Conservation (phyloP, 2,329 filamentous ascomycete genomes). For the Beauveria sp. region DNA sequence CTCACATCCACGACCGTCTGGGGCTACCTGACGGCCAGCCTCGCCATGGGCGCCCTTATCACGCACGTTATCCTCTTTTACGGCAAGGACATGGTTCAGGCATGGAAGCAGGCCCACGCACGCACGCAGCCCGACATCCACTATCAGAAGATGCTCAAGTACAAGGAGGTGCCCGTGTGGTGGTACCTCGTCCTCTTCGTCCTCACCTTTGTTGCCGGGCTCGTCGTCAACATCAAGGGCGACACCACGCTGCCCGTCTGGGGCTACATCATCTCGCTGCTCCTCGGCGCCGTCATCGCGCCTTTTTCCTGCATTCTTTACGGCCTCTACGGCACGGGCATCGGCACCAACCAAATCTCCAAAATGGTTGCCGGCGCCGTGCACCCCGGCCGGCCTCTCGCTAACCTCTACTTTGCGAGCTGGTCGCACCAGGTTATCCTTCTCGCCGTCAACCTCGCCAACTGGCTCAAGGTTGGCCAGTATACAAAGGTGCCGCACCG, state of each 20-base stretch:
- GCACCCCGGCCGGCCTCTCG: constrained; percentile 30
- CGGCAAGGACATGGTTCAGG: constrained; percentile 14
- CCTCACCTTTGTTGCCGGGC: constrained; percentile 24
- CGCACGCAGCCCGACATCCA: constrained; percentile 27
- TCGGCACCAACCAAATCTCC: constrained; percentile 18
- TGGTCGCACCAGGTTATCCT: constrained; percentile 26
- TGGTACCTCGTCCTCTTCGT: constrained; percentile 26
- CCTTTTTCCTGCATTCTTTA: constrained; percentile 24
- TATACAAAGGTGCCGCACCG: constrained; percentile 30
- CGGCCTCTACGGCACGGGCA: constrained; percentile 15
- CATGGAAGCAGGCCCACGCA: constrained; percentile 16
- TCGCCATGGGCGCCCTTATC: constrained; percentile 17
- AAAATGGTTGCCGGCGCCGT: constrained; percentile 41
- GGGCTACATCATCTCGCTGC: constrained; percentile 27
- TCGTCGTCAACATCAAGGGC: constrained; percentile 27
- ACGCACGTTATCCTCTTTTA: constrained; percentile 17
- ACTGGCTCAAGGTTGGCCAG: constrained; percentile 29
- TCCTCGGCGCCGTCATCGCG: constrained; percentile 29
- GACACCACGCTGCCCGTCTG: constrained; percentile 28
- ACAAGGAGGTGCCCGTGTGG: constrained; percentile 30
- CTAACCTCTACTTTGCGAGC: constrained; percentile 35
- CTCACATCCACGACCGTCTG: constrained; percentile 22
- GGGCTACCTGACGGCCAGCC: constrained; percentile 25
- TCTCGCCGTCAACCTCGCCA: constrained; percentile 22
- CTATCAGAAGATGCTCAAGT: constrained; percentile 32